These are phyloP conservation scores for Guillardia theta DNA, from an alignment of 78 protist genomes.

Conservation along the genomic window DNA sequence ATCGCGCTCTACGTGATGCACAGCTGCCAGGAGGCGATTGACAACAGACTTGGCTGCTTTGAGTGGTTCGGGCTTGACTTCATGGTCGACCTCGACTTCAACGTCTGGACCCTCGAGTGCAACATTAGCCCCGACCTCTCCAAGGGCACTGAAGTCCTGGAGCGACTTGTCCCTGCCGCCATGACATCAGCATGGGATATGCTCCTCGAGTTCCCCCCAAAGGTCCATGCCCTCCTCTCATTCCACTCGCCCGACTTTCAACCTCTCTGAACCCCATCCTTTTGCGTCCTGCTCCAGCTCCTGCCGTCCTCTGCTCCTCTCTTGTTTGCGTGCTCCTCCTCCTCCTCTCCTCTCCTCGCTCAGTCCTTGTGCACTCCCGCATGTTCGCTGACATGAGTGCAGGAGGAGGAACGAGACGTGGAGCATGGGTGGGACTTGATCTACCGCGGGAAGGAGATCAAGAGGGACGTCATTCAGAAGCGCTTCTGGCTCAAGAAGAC, in stretches of 20 bases:
- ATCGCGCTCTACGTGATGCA: background rate
- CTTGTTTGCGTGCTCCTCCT: background rate
- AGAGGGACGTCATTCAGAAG: background rate
- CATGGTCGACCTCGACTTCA: background rate
- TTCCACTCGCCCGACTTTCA: background rate
- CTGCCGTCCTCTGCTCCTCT: background rate
- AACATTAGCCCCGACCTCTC: constrained; percentile 26
- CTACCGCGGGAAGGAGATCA: background rate
- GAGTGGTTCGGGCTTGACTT: constrained; percentile 41
- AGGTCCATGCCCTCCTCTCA: background rate
- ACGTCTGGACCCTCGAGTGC: background rate
- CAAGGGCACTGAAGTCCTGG: background rate
- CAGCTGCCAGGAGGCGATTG: background rate
- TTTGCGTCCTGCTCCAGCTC: too few relatives aligned
- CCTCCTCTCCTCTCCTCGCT: background rate
- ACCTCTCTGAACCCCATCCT: too few relatives aligned
- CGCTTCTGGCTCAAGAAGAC: background rate
- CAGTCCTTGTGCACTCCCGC: background rate
- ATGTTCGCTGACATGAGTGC: too few relatives aligned
- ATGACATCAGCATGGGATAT: background rate
- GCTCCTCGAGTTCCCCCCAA: background rate
- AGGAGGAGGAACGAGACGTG: background rate
- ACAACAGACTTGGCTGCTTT: background rate
- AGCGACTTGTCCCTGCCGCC: background rate
- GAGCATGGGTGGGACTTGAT: background rate